Evolutionary conservation across 108 stramenopile species (phyloP).

Genomic region (Cyclotella choctawhatcheeana): DNA sequence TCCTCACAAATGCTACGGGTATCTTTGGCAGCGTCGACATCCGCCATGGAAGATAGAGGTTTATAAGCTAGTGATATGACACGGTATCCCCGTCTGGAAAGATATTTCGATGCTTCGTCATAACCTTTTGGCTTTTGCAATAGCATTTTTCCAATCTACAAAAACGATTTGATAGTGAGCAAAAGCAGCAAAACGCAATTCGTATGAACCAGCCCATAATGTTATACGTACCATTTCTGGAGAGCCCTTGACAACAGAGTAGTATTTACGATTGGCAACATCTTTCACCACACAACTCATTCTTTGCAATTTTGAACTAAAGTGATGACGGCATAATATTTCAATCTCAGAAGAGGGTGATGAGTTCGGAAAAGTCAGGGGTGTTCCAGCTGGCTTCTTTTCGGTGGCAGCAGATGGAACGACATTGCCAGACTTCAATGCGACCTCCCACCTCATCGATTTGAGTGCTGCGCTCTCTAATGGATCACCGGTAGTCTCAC

Average conservation of each 20-base stretch:
- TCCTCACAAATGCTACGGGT: constrained; percentile 74
- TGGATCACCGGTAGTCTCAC: constrained; percentile 91
- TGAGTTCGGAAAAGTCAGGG: too few relatives aligned
- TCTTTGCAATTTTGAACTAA: constrained; percentile 86
- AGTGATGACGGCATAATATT: constrained; percentile 81
- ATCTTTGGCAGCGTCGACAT: constrained; percentile 67
- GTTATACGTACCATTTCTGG: constrained; percentile 96
- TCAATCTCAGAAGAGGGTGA: too few relatives aligned
- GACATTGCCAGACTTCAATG: too few relatives aligned
- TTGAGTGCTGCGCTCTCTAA: constrained; percentile 86
- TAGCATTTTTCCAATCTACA: too few relatives aligned
- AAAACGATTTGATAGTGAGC: too few relatives aligned
- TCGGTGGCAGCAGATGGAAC: too few relatives aligned
- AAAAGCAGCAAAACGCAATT: too few relatives aligned
- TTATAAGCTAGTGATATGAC: constrained; percentile 87
- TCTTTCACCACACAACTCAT: too few relatives aligned
- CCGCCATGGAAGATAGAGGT: constrained; percentile 45
- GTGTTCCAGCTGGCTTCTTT: too few relatives aligned
- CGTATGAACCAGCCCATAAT: too few relatives aligned
- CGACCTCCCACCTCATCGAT: constrained; percentile 89
- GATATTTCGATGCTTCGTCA: constrained; percentile 64
- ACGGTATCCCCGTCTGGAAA: constrained; percentile 77
- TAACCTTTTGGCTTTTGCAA: constrained; percentile 77
- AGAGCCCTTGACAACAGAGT: constrained; percentile 93
- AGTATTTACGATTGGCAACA: too few relatives aligned